Evolutionary conservation across 2,329 filamentous ascomycete genomes (phyloP).

Genomic region (Penicillium sp.): DNA sequence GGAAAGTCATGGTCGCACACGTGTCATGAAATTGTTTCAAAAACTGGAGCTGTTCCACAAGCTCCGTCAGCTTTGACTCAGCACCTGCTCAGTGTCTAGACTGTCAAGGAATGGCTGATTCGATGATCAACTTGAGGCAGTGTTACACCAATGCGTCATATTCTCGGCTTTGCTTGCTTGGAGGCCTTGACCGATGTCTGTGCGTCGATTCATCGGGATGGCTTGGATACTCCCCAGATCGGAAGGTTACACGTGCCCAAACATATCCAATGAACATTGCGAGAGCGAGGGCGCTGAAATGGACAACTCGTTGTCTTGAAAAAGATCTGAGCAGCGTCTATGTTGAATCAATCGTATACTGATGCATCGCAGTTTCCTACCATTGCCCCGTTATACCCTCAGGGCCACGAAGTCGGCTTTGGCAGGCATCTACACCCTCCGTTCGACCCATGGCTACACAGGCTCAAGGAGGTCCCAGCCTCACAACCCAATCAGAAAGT

Average conservation of each 20-base stretch:
- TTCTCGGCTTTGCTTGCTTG: not conserved
- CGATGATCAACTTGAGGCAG: not conserved
- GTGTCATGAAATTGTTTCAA: not conserved
- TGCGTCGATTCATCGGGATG: not conserved
- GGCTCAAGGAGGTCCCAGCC: not conserved
- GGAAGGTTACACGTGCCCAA: not conserved
- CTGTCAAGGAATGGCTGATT: not conserved
- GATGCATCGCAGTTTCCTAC: too few species aligned
- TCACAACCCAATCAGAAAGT: not conserved
- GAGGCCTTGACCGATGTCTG: not conserved
- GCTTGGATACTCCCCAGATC: not conserved
- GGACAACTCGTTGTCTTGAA: not conserved
- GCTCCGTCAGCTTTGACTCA: not conserved
- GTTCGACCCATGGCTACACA: not conserved
- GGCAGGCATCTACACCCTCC: not conserved
- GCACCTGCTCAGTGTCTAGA: not conserved
- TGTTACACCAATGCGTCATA: not conserved
- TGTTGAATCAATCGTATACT: not conserved
- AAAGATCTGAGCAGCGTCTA: too few species aligned
- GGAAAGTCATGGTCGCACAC: not conserved
- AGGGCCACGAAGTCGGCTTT: not conserved
- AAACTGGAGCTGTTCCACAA: not conserved
- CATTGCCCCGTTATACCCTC: not conserved
- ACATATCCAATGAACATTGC: not conserved
- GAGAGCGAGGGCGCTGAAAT: not conserved